A percentile compares a stretch with the other conserved stretches of the same genome.
Conservation (phyloP, 768 basidiomycete genomes). For the Tulasnella sp. region DNA sequence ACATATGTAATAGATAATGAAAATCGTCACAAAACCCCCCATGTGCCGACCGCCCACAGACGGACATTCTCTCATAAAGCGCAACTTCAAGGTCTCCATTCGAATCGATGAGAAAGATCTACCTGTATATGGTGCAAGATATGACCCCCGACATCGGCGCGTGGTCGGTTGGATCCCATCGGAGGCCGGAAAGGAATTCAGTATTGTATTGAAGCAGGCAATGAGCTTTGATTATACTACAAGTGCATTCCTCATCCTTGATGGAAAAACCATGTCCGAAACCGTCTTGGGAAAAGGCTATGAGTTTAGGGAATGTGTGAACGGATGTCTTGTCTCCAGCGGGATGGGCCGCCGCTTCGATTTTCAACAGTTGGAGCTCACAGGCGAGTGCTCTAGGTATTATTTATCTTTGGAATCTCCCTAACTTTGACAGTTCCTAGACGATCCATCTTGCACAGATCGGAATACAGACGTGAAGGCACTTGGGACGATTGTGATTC, state of each 20-base stretch:
- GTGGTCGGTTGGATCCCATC: background rate
- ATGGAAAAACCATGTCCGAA: too few species aligned
- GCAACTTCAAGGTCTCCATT: background rate
- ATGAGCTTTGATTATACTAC: too few species aligned
- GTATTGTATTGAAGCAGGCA: background rate
- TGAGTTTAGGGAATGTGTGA: background rate
- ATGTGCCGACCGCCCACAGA: too few species aligned
- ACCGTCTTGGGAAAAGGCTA: background rate
- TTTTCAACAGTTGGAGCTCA: background rate
- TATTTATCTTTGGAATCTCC: background rate
- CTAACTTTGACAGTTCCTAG: too few species aligned
- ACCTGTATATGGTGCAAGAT: background rate
- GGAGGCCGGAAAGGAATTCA: background rate
- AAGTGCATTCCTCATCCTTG: too few species aligned
- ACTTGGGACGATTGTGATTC: background rate
- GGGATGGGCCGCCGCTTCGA: background rate
- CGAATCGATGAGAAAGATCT: slow-evolving; percentile 14
- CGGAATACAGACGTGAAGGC: background rate
- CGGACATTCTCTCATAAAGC: background rate
- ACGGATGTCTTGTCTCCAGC: too few species aligned
- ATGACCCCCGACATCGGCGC: background rate
- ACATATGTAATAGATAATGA: too few species aligned
- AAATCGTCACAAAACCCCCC: too few species aligned
- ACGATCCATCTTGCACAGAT: too few species aligned
- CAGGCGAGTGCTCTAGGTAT: background rate